Evolutionary conservation across 2,329 filamentous ascomycete species (phyloP), one percentile per base, ranked within the genome.

Genomic region (Aspergillus sp.): DNA sequence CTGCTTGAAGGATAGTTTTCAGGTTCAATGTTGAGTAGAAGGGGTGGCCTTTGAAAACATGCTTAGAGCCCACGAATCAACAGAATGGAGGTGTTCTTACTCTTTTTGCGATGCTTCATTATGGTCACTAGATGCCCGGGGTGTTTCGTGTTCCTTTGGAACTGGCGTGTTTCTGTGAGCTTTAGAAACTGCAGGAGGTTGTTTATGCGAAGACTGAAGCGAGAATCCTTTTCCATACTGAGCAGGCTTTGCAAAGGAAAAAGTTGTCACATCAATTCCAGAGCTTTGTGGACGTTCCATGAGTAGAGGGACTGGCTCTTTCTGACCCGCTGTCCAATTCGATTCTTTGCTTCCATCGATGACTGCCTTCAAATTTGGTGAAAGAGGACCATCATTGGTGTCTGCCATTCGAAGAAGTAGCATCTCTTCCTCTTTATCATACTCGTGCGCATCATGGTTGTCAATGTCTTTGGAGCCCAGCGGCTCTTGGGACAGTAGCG

Each of bases 211-310:
- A 7, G 42, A 35, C 34, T 51, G 51, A 10, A 61, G 48, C 1
- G 57, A 55, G 32, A 62, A 62, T 1, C 40, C 42, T 29, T 52
- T 59, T 19, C 43, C 51, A 34, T 53, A 48, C 28, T 49, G 52
- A 13, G 42, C 50, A 26, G 63, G 66, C 40, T 58, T 66, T 11
- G 59, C 49, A 45, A 68, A 69, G 5, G 57, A 61, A 43, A 69
- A 67, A 1, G 49, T 50, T 7, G 52, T 32, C 12, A 51, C 37
- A 35, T 67, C 58, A 26, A 62, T 45, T 1, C 52, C 57, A 6
- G 59, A 60, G 34, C 53, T 65, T 13, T 51, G 42, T 9, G 64
- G 65, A 2, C 64, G 61, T 33, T 61, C 52, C 45, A 67, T 58
- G 30, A 66, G 48, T 6, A 59, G 50, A 12, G 48, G 43, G 2